Percentiles rank a stretch among this genome's conserved stretches.
Conservation (phyloP, 176 grass and related monocot species). For the Carex myosuroides region DNA sequence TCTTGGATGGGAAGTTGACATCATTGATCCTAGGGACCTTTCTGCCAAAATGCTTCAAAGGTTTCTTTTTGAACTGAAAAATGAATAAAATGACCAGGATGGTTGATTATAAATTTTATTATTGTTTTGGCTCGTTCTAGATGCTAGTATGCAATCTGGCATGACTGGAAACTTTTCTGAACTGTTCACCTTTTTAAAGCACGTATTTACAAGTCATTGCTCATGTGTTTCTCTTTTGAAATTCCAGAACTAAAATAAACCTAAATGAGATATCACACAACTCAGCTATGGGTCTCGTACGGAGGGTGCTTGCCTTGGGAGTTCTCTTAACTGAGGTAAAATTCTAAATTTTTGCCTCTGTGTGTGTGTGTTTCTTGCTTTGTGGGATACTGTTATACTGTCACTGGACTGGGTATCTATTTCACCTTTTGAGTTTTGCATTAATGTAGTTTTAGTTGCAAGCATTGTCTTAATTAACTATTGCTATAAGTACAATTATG, state of each 20-base stretch:
- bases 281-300: conserved; percentile 83
- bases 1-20: conserved; percentile 85
- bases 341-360: background rate
- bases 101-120: background rate
- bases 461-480: background rate
- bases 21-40: conserved; percentile 81
- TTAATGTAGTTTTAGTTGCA: background rate
- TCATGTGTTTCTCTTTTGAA: background rate
- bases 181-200: background rate
- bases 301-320: conserved; percentile 56
- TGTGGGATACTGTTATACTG: background rate
- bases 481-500: background rate
- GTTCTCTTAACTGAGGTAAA: conserved; percentile 72
- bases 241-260: conserved; percentile 74
- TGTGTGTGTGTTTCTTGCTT: background rate
- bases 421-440: background rate
- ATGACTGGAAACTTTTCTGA: background rate
- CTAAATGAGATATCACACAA: conserved; percentile 96
- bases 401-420: background rate
- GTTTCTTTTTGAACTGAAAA: conserved; percentile 24
- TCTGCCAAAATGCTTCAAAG: conserved; percentile 92
- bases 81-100: background rate
- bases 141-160: background rate
- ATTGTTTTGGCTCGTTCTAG: background rate
- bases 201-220: background rate